Evolutionary conservation across 1,284 basidiomycete species (phyloP).

Genomic region (Pyrrhoderma lamaoense): DNA sequence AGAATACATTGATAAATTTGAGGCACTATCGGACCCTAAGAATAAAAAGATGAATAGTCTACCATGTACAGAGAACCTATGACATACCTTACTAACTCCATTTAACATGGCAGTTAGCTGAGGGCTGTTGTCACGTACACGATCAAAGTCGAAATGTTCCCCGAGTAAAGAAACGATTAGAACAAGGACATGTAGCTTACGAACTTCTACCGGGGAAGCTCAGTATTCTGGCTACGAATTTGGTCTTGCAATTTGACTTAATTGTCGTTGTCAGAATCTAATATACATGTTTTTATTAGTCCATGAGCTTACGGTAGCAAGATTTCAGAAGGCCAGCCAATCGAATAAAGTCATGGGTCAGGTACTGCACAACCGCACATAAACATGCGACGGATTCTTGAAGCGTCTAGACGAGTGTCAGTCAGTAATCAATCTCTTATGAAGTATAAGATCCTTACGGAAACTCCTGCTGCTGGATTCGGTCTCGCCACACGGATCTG

Average conservation of each 20-base stretch:
- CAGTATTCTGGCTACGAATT: slow-evolving; percentile 31
- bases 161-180: slow-evolving; percentile 80
- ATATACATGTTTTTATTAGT: not conserved
- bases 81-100: slow-evolving; percentile 47
- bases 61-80: not conserved
- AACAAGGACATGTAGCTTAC: slow-evolving; percentile 55
- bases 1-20: slow-evolving; percentile 74
- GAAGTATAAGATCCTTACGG: slow-evolving; percentile 26
- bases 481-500: slow-evolving; percentile 87
- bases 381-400: slow-evolving; percentile 91
- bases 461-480: slow-evolving; percentile 52
- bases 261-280: not conserved
- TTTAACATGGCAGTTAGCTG: slow-evolving; percentile 54
- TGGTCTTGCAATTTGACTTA: slow-evolving; percentile 54
- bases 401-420: slow-evolving; percentile 45
- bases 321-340: slow-evolving; percentile 76
- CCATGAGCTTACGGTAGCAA: slow-evolving; percentile 57
- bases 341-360: slow-evolving; percentile 80
- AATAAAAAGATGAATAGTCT: not conserved
- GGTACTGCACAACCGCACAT: slow-evolving; percentile 74
- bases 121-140: slow-evolving; percentile 50
- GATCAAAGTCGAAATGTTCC: slow-evolving; percentile 86
- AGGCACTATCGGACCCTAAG: slow-evolving; percentile 66
- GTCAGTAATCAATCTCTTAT: slow-evolving; percentile 4
- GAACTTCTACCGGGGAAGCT: slow-evolving; percentile 32